Evolutionary conservation across 352 stramenopile species (phyloP).

Genomic region (Saprolegnia diclina): DNA sequence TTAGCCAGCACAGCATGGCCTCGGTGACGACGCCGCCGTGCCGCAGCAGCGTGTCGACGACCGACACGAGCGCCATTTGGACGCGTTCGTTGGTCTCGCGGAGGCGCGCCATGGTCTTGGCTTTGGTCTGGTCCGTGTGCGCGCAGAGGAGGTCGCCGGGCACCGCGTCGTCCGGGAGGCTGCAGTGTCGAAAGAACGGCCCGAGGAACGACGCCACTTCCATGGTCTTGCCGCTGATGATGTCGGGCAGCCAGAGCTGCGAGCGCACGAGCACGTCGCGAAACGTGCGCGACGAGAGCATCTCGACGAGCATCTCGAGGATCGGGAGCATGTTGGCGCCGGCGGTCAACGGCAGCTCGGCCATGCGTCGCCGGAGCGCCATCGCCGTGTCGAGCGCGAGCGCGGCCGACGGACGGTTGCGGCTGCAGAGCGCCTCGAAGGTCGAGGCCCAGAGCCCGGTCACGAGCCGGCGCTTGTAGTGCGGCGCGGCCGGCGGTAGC

Average conservation of each 20-base stretch:
- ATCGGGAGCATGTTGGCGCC: background rate
- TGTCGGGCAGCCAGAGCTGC: slow-evolving; percentile 1
- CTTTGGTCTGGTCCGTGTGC: slow-evolving; percentile 36
- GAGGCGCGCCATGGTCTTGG: slow-evolving; percentile 24
- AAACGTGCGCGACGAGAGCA: background rate
- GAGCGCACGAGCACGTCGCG: slow-evolving; percentile 6
- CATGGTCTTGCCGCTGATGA: slow-evolving; percentile 40
- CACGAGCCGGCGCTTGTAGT: slow-evolving; percentile 20
- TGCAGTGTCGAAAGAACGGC: slow-evolving; percentile 57
- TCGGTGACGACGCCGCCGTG: slow-evolving; percentile 51
- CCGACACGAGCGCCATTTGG: slow-evolving; percentile 34
- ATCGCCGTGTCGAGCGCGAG: slow-evolving; percentile 1
- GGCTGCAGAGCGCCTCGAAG: slow-evolving; percentile 30
- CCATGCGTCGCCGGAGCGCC: background rate
- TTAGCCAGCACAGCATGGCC: slow-evolving; percentile 56
- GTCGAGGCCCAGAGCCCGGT: slow-evolving; percentile 41
- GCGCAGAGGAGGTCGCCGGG: slow-evolving; percentile 15
- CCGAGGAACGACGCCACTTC: slow-evolving; percentile 55
- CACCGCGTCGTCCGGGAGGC: slow-evolving; percentile 48
- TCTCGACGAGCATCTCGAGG: background rate
- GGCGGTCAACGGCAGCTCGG: slow-evolving; percentile 15
- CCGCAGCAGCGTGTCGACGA: slow-evolving; percentile 35
- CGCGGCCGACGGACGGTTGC: slow-evolving; percentile 16
- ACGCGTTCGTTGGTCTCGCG: slow-evolving; percentile 29
- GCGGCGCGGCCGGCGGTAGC: background rate